Base-by-base conservation (phyloP, 1,284 basidiomycete species). In the Exobasidium cylindrosporum region DNA sequence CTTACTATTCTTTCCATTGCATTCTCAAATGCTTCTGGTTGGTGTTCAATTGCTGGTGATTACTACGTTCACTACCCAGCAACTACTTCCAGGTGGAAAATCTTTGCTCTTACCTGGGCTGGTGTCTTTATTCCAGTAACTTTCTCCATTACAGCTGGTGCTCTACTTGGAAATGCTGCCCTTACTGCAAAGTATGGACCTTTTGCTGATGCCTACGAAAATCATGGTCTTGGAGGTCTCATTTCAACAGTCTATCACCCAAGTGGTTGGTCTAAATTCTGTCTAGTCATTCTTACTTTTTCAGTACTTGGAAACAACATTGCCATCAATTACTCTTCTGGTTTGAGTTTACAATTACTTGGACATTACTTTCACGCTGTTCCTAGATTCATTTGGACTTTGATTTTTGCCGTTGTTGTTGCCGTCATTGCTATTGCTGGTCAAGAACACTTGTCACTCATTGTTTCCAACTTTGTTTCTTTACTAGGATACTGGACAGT, bases 361-460 rank as follows among this genome's bases (percentile, higher is more conserved):
- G 35, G 35, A 10, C 35, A 40, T 17, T 40, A 40, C 35, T 40
- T 40, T 17, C 35, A 40, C 35, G 35, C 35, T 17, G 17, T 40
- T 17, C 35, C 35, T 10, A 7, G 35, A 40, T 40, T 40, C 35
- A 40, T 40, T 17, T 40, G 35, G 35, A 40, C 35, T 10, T 17
- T 40, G 10, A 17, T 40, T 17, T 40, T 40, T 40, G 35, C 35
- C 35, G 35, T 40, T 17, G 35, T 40, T 17, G 35, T 40, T 40
- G 35, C 35, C 35, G 35, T 40, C 35, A 40, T 40, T 40, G 35
- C 35, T 40, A 40, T 40, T 40, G 35, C 35, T 40, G 35, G 35
- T 40, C 35, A 17, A 40, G 35, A 40, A 40, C 35, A 40, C 35
- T 40, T 40, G 35, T 40, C 35, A 10, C 7, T 17, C 10, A 40